These are phyloP conservation scores for Elymus sibiricus DNA, from an alignment of 176 grass and related monocot species.

Conservation along the genomic window DNA sequence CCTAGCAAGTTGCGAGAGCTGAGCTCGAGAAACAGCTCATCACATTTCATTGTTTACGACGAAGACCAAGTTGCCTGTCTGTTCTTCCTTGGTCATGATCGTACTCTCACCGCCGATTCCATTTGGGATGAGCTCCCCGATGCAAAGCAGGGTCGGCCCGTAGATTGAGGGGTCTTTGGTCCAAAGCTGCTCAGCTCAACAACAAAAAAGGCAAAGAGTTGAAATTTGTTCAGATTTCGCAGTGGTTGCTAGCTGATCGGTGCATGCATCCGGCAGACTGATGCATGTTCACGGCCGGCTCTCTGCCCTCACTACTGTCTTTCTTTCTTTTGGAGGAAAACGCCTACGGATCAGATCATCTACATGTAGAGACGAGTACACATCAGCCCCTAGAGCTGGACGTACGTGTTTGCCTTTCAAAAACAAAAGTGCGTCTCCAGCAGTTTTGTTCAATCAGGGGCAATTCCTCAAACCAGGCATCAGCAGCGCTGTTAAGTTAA, in stretches of 20 bases:
- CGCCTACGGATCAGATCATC: no score
- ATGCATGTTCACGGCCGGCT: not conserved
- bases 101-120: not conserved
- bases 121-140: conserved; percentile 19
- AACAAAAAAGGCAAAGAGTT: not conserved
- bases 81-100: not conserved
- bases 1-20: not conserved
- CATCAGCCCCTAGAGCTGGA: no score
- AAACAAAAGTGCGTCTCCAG: not conserved
- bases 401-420: no score
- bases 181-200: not conserved
- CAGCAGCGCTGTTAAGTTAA: no score
- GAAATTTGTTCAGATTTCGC: not conserved
- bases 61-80: not conserved
- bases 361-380: no score
- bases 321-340: not conserved
- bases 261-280: not conserved
- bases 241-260: not conserved
- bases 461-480: no score
- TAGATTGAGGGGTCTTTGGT: not conserved
- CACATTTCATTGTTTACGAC: not conserved
- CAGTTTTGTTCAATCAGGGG: no score
- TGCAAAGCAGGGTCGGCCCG: not conserved
- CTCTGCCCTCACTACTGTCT: not conserved
- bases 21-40: conserved; percentile 17